These are phyloP conservation scores for Phytophthora syringae DNA, from an alignment of 352 stramenopile genomes.

Conservation along the genomic window DNA sequence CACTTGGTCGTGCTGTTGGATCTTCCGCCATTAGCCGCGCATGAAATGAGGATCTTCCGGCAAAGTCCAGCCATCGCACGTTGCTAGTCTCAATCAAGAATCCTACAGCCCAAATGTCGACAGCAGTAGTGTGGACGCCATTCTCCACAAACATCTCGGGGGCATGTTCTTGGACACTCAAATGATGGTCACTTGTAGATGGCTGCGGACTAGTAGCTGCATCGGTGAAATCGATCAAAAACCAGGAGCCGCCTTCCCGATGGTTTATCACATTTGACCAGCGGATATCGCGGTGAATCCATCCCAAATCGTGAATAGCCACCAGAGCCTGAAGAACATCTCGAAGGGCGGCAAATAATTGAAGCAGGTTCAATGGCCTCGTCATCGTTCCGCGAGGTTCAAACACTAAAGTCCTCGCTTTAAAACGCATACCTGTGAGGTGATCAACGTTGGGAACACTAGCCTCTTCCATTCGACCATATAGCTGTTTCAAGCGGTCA, in stretches of 20 bases:
- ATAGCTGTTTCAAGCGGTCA: background rate
- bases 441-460: slow-evolving; percentile 18
- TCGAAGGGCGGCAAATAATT: slow-evolving; percentile 13
- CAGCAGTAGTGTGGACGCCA: too few species aligned
- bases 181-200: slow-evolving; percentile 15
- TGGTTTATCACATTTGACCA: slow-evolving; percentile 19
- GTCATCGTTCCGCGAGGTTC: slow-evolving; percentile 9
- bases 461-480: too few species aligned
- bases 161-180: slow-evolving; percentile 25
- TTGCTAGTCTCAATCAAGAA: too few species aligned
- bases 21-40: too few species aligned
- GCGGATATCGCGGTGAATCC: slow-evolving; percentile 22
- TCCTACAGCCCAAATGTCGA: too few species aligned
- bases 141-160: slow-evolving; percentile 16
- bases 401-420: slow-evolving; percentile 1
- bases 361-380: slow-evolving; percentile 9
- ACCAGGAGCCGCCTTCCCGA: slow-evolving; percentile 2
- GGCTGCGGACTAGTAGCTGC: too few species aligned
- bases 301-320: slow-evolving; percentile 9
- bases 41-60: too few species aligned
- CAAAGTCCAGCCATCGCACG: too few species aligned
- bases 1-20: too few species aligned
- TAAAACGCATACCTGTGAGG: background rate
- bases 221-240: slow-evolving; percentile 24
- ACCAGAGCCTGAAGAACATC: slow-evolving; percentile 18